phyloP scores from a whole-genome alignment of 805 yeast species.

The Barnettozyma wickerhamii region DNA sequence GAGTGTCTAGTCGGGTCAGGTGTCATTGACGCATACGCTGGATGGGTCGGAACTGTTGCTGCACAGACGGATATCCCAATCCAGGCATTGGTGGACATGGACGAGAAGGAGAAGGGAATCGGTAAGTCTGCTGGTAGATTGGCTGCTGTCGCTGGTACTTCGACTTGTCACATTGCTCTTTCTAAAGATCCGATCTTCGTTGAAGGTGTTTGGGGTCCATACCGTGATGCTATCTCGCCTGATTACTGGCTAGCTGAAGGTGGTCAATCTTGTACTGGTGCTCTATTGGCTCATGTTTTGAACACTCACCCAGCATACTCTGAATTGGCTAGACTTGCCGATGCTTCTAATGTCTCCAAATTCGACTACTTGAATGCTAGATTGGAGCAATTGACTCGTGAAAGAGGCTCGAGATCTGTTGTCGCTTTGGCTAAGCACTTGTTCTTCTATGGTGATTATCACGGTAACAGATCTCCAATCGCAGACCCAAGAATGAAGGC shows the following conservation, averaged over 20 bases:
- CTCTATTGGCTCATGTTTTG: constrained; percentile 81
- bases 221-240: constrained; percentile 86
- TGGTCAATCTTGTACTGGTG: constrained; percentile 98
- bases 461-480: constrained; percentile 96
- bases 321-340: constrained; percentile 64
- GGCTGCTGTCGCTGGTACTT: constrained; percentile 98
- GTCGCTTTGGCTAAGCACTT: constrained; percentile 78
- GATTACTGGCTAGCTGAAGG: constrained; percentile 97
- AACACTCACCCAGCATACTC: constrained; percentile 85
- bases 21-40: constrained; percentile 97
- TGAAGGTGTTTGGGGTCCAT: constrained; percentile 99
- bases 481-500: constrained; percentile 95
- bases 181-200: constrained; percentile 84
- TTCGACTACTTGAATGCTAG: constrained; percentile 80
- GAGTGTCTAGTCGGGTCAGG: constrained; percentile 88
- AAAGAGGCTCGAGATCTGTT: constrained; percentile 60
- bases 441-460: constrained; percentile 93
- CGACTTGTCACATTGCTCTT: constrained; percentile 92
- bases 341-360: constrained; percentile 62
- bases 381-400: constrained; percentile 60
- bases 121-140: constrained; percentile 73
- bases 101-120: constrained; percentile 41
- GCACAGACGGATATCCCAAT: constrained; percentile 62
- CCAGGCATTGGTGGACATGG: constrained; percentile 48
- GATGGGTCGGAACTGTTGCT: constrained; percentile 98